Evolutionary conservation across 2,329 filamentous ascomycete genomes (phyloP).

Genomic region (Cladosporium sp.): DNA sequence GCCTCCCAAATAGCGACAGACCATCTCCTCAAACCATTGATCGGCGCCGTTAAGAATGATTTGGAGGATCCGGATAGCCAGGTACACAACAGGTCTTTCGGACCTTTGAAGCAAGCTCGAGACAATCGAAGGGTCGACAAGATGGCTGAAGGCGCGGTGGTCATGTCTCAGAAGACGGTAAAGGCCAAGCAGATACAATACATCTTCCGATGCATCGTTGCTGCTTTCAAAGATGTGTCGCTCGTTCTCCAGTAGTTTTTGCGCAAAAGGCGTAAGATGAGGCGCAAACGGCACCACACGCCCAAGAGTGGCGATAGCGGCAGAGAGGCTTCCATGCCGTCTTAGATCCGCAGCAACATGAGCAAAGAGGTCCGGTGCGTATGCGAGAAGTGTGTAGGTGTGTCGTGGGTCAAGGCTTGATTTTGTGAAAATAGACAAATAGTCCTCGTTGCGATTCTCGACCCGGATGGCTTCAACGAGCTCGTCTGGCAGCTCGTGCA

Average conservation of each 20-base stretch:
- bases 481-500: slow-evolving; percentile 63
- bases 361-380: slow-evolving; percentile 70
- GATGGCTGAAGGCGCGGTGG: slow-evolving; percentile 58
- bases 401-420: slow-evolving; percentile 64
- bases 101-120: slow-evolving; percentile 61
- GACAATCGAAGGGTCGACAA: slow-evolving; percentile 62
- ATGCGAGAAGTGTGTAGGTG: slow-evolving; percentile 68
- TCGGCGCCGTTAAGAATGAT: slow-evolving; percentile 77
- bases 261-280: slow-evolving; percentile 54
- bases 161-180: slow-evolving; percentile 80
- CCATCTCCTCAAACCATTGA: slow-evolving; percentile 65
- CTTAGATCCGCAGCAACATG: slow-evolving; percentile 63
- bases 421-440: slow-evolving; percentile 66
- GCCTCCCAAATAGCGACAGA: slow-evolving; percentile 59
- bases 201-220: slow-evolving; percentile 17
- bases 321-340: slow-evolving; percentile 36
- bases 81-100: slow-evolving; percentile 63
- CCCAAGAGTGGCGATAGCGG: slow-evolving; percentile 63
- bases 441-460: slow-evolving; percentile 56
- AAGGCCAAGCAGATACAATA: slow-evolving; percentile 55
- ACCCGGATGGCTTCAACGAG: slow-evolving; percentile 60
- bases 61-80: slow-evolving; percentile 77
- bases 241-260: slow-evolving; percentile 20
- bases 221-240: slow-evolving; percentile 12
- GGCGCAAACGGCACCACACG: slow-evolving; percentile 77